Conservation (phyloP, 345 rosid genomes). For the Euphorbia peplus region DNA sequence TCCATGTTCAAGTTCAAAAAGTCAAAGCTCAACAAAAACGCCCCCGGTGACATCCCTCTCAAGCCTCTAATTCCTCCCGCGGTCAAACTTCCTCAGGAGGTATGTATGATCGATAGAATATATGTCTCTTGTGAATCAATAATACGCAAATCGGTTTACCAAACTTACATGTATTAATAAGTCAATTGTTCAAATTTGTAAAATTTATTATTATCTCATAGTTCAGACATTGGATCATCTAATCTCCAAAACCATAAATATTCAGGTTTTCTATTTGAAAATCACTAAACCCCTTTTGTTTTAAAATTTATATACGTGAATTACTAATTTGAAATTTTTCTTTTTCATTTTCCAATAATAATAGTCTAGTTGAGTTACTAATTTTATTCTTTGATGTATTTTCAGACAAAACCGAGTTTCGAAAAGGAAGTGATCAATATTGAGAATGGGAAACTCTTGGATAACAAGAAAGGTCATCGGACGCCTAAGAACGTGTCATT, state of each 20-base stretch:
- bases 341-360: too few relatives aligned
- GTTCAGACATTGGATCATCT: too few relatives aligned
- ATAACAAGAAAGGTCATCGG: conserved; percentile 8
- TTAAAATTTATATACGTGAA: too few relatives aligned
- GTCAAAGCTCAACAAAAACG: conserved; percentile 18
- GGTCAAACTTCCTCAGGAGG: conserved; percentile 2
- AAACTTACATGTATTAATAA: too few relatives aligned
- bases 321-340: too few relatives aligned
- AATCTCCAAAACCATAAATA: too few relatives aligned
- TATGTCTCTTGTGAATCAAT: neutral
- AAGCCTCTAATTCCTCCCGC: conserved; percentile 8
- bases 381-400: neutral
- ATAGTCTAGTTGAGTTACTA: neutral
- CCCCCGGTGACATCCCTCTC: neutral
- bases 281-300: too few relatives aligned
- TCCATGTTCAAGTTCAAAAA: conserved; percentile 10
- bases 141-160: too few relatives aligned
- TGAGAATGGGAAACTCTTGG: conserved; percentile 26
- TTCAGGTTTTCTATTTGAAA: too few relatives aligned
- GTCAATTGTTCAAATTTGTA: too few relatives aligned
- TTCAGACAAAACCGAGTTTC: conserved; percentile 31
- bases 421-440: conserved; percentile 19
- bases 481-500: conserved; percentile 15
- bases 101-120: neutral
- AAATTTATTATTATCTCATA: too few relatives aligned